A percentile compares a stretch with the other conserved stretches of the same genome.
Evolutionary conservation across 2,329 filamentous ascomycete species (phyloP).

Genomic region (Sclerotinia nivalis): DNA sequence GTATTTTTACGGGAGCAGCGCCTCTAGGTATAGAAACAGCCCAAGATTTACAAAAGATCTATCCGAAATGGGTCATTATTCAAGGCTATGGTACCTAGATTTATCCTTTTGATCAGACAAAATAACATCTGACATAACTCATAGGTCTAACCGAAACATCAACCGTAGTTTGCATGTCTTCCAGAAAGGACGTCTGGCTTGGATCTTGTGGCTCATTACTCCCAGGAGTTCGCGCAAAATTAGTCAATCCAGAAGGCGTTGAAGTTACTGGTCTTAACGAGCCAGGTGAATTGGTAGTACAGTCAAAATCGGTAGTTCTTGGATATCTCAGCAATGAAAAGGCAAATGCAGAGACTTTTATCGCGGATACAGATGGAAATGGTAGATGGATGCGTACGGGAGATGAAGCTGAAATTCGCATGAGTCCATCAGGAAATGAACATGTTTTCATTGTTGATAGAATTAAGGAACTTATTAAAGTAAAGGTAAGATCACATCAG

Average conservation of each 20-base stretch:
- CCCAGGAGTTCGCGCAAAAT: constrained; percentile 63
- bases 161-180: constrained; percentile 66
- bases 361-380: constrained; percentile 60
- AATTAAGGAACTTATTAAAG: constrained; percentile 76
- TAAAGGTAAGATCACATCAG: constrained; percentile 56
- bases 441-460: constrained; percentile 85
- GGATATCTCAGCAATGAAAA: constrained; percentile 87
- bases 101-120: too few species aligned
- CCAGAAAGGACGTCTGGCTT: constrained; percentile 63
- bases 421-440: constrained; percentile 66
- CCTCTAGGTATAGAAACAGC: constrained; percentile 74
- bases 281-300: constrained; percentile 78
- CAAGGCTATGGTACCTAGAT: constrained; percentile 66
- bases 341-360: constrained; percentile 78
- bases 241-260: constrained; percentile 65
- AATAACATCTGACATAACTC: constrained; percentile 4
- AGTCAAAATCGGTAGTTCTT: constrained; percentile 72
- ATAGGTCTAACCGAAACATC: constrained; percentile 73
- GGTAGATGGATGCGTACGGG: constrained; percentile 75
- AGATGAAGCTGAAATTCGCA: constrained; percentile 74
- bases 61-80: constrained; percentile 63
- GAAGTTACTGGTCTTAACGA: constrained; percentile 67
- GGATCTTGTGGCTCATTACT: constrained; percentile 73
- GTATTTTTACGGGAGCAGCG: constrained; percentile 74
- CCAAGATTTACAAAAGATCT: constrained; percentile 60